These are phyloP conservation scores for Yarrowia yakushimensis DNA, from an alignment of 805 yeast species.

Conservation along the genomic window DNA sequence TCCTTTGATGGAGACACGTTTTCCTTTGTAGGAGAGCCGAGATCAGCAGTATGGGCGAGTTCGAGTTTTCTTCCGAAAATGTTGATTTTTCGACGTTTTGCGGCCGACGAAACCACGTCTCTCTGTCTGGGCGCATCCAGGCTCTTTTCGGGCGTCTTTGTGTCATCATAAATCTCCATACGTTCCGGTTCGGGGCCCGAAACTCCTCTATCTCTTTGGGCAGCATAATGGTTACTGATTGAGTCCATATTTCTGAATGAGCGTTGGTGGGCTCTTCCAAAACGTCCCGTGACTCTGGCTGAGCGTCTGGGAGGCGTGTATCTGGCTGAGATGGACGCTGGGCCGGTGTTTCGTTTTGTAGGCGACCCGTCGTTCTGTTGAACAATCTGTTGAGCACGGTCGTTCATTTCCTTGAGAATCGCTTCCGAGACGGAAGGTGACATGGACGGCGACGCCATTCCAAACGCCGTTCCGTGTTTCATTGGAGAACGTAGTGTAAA, in stretches of 20 bases:
- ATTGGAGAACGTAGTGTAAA: background rate
- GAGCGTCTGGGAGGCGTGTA: background rate
- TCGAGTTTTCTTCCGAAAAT: constrained; percentile 21
- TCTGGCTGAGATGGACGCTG: background rate
- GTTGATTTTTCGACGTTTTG: constrained; percentile 22
- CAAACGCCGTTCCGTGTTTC: constrained; percentile 14
- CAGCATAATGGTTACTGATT: constrained; percentile 15
- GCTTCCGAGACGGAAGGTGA: constrained; percentile 17
- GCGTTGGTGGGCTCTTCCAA: constrained; percentile 13
- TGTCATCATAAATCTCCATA: constrained; percentile 12
- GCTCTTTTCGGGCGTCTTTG: background rate
- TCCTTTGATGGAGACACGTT: constrained; percentile 7
- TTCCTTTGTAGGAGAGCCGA: background rate
- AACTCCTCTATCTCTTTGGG: background rate
- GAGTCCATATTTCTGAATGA: constrained; percentile 22
- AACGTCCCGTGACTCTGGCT: background rate
- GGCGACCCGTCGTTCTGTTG: background rate
- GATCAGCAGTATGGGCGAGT: background rate
- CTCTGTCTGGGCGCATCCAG: background rate
- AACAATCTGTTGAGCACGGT: constrained; percentile 3
- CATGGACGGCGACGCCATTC: constrained; percentile 9
- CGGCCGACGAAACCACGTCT: constrained; percentile 17
- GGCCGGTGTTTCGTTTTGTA: background rate
- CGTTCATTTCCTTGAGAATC: constrained; percentile 14
- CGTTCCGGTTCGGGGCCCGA: background rate